Base-by-base conservation (phyloP, 2,329 filamentous ascomycete genomes). In the Aspergillus hortae region DNA sequence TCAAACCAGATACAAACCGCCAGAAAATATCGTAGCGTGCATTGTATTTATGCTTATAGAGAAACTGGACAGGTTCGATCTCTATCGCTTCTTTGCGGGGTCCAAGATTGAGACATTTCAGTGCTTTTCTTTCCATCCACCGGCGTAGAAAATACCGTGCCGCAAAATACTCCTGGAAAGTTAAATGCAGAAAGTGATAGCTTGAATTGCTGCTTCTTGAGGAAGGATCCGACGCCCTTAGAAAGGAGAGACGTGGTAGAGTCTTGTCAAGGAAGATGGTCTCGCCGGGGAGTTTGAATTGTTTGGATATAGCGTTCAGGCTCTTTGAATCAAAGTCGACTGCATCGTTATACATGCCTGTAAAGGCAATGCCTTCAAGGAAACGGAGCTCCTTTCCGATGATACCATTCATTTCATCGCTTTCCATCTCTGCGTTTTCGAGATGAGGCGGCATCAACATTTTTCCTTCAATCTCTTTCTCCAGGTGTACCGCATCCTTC, bases 91-190 rank as follows among this genome's bases (percentile, higher is more conserved):
- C 12, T 9, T 35, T 33, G 9, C 21, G 27, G 21, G n/a, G 10
- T 14, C 12, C 2, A 48, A 23, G 6, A 5, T 23, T 23, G 21
- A 23, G 21, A 23, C 23, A 42, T 2, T 21, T 6, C 4, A 48
- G 36, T 17, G 3, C 4, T 35, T 60, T 15, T 12, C 49, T 23
- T 9, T n/a, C 23, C 23, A 46, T 58, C 67, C 67, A 74, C 58
- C 59, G n/a, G 65, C 63, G 54, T 23, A 23, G 4, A 23, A 75
- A 74, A 54, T 74, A 74, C 23, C 53, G 61, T 2, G 74, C 74
- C 0, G 69, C 72, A 60, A 76, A 76, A 48, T 65, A 75, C 54
- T 76, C 74, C 51, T 76, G 72, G 53, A 72, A 74, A 1, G 73
- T 75, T 9, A 75, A 55, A 52, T 77, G 74, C 23, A 76, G 21